Conservation (phyloP, 2,329 filamentous ascomycete genomes). For the Westerdykella aurantiaca region DNA sequence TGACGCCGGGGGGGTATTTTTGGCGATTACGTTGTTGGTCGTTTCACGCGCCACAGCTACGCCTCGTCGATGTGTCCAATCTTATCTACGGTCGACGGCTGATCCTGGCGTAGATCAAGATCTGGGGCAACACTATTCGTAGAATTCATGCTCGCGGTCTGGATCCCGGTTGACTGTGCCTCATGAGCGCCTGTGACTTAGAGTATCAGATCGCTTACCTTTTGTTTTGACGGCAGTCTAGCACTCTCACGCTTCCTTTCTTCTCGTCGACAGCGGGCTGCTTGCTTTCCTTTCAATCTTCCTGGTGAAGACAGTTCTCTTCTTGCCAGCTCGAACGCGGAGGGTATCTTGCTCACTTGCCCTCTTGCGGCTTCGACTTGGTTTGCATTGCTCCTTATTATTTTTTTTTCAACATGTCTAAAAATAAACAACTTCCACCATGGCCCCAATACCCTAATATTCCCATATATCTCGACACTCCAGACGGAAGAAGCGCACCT, state of each 20-base stretch:
- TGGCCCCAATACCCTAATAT: conserved; percentile 4
- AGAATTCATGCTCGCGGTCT: neutral
- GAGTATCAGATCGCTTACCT: neutral
- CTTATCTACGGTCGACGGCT: neutral
- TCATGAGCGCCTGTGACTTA: neutral
- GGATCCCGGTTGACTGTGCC: too few species aligned
- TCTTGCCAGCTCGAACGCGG: neutral
- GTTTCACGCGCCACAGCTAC: neutral
- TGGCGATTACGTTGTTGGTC: neutral
- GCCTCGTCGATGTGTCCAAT: neutral
- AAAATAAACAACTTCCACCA: neutral
- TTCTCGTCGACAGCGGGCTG: too few species aligned
- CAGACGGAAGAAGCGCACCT: neutral
- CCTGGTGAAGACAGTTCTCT: neutral
- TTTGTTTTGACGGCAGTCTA: too few species aligned
- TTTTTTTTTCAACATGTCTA: neutral
- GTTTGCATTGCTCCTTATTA: neutral
- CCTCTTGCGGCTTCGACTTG: neutral
- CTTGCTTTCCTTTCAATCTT: too few species aligned
- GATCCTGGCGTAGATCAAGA: neutral
- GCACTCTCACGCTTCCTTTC: too few species aligned
- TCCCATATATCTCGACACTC: conserved; percentile 8
- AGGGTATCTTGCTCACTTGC: neutral
- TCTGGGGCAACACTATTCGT: neutral
- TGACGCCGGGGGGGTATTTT: neutral